These are phyloP conservation scores for Penicillium ochrochloron DNA, from an alignment of 495 filamentous ascomycete species.

Conservation along the genomic window DNA sequence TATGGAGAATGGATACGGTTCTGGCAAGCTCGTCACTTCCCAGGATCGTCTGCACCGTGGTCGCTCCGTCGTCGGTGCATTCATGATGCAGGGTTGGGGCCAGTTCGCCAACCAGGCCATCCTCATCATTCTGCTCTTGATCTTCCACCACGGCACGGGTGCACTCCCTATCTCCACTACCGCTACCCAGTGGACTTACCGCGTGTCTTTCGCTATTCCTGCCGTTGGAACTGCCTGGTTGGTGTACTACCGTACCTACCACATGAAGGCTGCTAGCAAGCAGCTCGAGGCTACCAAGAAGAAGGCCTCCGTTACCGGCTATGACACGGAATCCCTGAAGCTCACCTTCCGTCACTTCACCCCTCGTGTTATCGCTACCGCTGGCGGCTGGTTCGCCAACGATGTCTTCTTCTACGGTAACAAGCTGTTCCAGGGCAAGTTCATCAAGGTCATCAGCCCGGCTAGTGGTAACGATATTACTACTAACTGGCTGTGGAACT, in stretches of 20 bases:
- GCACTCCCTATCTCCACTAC: constrained; percentile 69
- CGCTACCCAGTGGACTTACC: constrained; percentile 79
- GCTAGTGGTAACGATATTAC: constrained; percentile 62
- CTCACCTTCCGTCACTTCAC: constrained; percentile 77
- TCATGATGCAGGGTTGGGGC: constrained; percentile 96
- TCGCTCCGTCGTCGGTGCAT: constrained; percentile 85
- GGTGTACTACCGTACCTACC: constrained; percentile 86
- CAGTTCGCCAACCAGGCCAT: constrained; percentile 87
- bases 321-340: constrained; percentile 75
- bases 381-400: constrained; percentile 84
- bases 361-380: constrained; percentile 77
- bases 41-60: constrained; percentile 91
- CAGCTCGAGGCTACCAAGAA: constrained; percentile 76
- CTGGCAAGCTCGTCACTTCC: constrained; percentile 79
- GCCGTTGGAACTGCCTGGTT: constrained; percentile 87
- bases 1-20: constrained; percentile 85
- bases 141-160: constrained; percentile 74
- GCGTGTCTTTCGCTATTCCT: constrained; percentile 81
- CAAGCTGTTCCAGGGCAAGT: constrained; percentile 89
- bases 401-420: constrained; percentile 97
- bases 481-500: constrained; percentile 81
- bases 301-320: constrained; percentile 81
- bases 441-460: constrained; percentile 73
- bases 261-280: constrained; percentile 77
- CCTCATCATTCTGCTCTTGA: constrained; percentile 76